Percentiles rank a stretch among this genome's conserved stretches.
Evolutionary conservation across 495 filamentous ascomycete genomes (phyloP).

Genomic region (Podospora appendiculata): DNA sequence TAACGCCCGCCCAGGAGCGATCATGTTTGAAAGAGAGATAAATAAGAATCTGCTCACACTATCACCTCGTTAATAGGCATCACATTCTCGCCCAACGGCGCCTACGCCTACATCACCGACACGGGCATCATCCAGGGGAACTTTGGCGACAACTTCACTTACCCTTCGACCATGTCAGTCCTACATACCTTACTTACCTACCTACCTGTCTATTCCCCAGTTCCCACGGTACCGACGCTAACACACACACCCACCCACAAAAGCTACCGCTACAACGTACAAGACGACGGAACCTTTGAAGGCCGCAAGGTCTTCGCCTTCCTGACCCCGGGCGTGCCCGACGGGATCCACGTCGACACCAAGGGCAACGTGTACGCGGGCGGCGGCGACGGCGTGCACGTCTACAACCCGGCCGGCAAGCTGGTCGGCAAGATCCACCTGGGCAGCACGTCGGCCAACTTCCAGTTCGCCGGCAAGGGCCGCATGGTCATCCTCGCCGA

Average conservation of each 20-base stretch:
- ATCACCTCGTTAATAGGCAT: slow-evolving; percentile 26
- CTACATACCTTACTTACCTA: not conserved
- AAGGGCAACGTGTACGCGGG: slow-evolving; percentile 52
- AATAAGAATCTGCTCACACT: no score
- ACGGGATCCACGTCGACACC: slow-evolving; percentile 52
- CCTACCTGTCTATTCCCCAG: no score
- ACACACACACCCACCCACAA: not conserved
- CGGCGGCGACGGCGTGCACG: slow-evolving; percentile 51
- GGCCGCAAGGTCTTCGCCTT: slow-evolving; percentile 49
- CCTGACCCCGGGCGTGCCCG: slow-evolving; percentile 42
- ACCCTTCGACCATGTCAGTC: slow-evolving; percentile 30
- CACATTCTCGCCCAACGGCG: slow-evolving; percentile 44
- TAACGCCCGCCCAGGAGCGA: no score
- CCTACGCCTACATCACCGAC: slow-evolving; percentile 46
- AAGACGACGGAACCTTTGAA: slow-evolving; percentile 27
- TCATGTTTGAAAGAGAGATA: no score
- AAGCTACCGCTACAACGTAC: slow-evolving; percentile 32
- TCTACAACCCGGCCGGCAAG: slow-evolving; percentile 48
- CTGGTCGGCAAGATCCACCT: slow-evolving; percentile 52
- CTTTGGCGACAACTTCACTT: slow-evolving; percentile 24
- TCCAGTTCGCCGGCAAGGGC: slow-evolving; percentile 49
- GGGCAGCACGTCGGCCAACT: slow-evolving; percentile 37
- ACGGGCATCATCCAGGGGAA: slow-evolving; percentile 37
- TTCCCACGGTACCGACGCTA: no score
- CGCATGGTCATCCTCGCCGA: slow-evolving; percentile 43